Percentiles rank a stretch among this genome's conserved stretches.
phyloP scores from a whole-genome alignment of 768 basidiomycete genomes.

The Mycena alexandri region DNA sequence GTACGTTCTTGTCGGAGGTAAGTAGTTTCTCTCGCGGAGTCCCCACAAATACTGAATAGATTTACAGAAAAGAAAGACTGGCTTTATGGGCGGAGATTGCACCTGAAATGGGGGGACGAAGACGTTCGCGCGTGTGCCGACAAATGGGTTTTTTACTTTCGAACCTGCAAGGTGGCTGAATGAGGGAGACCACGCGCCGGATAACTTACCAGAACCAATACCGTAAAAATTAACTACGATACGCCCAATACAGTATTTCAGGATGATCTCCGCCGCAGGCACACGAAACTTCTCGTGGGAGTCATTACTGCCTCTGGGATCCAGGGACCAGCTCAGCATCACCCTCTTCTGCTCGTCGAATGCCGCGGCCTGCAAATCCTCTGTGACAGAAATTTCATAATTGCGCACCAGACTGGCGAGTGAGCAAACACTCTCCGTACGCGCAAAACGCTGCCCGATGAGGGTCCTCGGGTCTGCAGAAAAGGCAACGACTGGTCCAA shows the following conservation, averaged over 20 bases:
- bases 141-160: constrained; percentile 36
- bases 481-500: constrained; percentile 55
- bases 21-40: not conserved
- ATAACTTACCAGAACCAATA: not conserved
- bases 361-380: constrained; percentile 45
- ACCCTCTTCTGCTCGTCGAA: constrained; percentile 49
- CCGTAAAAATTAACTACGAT: not conserved
- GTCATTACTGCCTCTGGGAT: constrained; percentile 53
- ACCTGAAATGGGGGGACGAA: constrained; percentile 30
- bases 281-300: constrained; percentile 43
- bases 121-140: constrained; percentile 15
- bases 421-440: constrained; percentile 56
- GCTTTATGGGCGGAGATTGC: constrained; percentile 26
- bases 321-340: constrained; percentile 52
- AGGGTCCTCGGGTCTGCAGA: constrained; percentile 59
- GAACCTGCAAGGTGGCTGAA: not conserved
- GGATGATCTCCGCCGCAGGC: constrained; percentile 1
- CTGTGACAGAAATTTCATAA: constrained; percentile 57
- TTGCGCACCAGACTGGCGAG: constrained; percentile 57
- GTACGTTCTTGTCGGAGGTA: constrained; percentile 29
- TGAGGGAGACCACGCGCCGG: too few relatives aligned
- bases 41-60: not conserved
- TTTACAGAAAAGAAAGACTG: constrained; percentile 32
- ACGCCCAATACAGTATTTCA: not conserved
- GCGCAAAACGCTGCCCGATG: constrained; percentile 64